Evolutionary conservation across 352 stramenopile species (phyloP), one percentile per base, ranked within the genome.

Genomic region (Phytophthora tubulina): DNA sequence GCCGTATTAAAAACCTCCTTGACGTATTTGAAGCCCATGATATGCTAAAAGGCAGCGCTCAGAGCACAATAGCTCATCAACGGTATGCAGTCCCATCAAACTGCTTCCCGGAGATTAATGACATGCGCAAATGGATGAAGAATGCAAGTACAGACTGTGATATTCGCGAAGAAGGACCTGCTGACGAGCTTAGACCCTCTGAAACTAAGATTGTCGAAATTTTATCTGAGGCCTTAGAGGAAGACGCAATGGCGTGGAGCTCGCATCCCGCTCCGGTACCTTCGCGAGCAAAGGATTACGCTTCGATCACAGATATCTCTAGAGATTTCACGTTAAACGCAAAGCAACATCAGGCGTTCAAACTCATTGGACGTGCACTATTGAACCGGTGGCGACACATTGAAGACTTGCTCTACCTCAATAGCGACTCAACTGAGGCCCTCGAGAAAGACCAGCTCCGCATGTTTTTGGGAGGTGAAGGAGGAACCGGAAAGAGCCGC

Each of bases 101-200:
- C 44, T 8, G 6, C 6, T 48, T 46, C 41, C 56, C 56, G 2
- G 2, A 5, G 11, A 4, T 63, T 45, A 1, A 42, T 13, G 4
- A 55, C 31, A 63, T 63, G 56, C 42, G 15, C 4, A 53, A 67
- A 44, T 67, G 46, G 59, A 36, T 67, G 14, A 8, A 57, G 33
- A 45, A 13, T 33, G n/a, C 50, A 21, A 46, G 15, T n/a, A 17
- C 39, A 5, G 41, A 46, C 41, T 21, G 15, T 46, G n/a, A 46
- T n/a, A 9, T 46, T 2, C 15, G 41, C n/a, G 41, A 46, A 13
- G n/a, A 21, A 14, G 13, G 55, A 6, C 41, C 41, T 21, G 41
- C 7, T 21, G 15, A 9, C 4, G 41, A 21, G 21, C 21, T 4
- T 46, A 13, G 2, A 17, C 11, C 11, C 17, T n/a, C 10, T 15